Evolutionary conservation across 345 rosid genomes (phyloP), one percentile per base, ranked within the genome.

Genomic region (Ceriops zippeliana): DNA sequence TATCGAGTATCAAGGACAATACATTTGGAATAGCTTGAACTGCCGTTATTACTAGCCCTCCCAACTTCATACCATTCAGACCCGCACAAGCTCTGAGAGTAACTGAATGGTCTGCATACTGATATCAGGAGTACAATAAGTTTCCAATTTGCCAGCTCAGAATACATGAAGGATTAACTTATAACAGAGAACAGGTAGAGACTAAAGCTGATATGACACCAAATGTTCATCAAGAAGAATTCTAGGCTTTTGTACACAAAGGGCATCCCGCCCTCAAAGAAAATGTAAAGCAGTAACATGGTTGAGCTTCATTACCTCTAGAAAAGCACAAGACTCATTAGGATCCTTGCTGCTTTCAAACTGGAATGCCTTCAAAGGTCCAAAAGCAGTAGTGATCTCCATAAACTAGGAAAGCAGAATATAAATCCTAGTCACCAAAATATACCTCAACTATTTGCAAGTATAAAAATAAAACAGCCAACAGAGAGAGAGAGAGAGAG

Each of bases 11-110:
- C 93, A 57, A 30, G 52, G 72, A n/a, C 2, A 75, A 69, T 62
- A 80, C 75, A 71, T 80, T 47, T 16, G 85, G 85, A 78, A 76
- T 62, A 78, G 87, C 90, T 79, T 83, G 93, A 75, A 90, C 90
- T n/a, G 80, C 96, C 76, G 90, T 89, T 66, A 95, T 63, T 58
- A 84, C 81, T 83, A 85, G 85, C 71, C 96, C 98, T 71, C 96
- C 98, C 67, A 95, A 76, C 82, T 87, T 91, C 91, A 91, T 83
- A 53, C 99, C 98, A 80, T 89, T 91, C 53, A 95, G 83, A 65
- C 90, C 96, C 58, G 84, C 93, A 80, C 96, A 90, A 56, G 98
- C 98, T 86, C 80, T 95, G 74, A 38, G 74, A 62, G 98, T 78
- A 63, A 83, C 77, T 51, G 90, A 83, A 57, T 82, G 86, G 70